phyloP scores from a whole-genome alignment of 176 grass and related monocot genomes.

The Eragrostis nindensis region DNA sequence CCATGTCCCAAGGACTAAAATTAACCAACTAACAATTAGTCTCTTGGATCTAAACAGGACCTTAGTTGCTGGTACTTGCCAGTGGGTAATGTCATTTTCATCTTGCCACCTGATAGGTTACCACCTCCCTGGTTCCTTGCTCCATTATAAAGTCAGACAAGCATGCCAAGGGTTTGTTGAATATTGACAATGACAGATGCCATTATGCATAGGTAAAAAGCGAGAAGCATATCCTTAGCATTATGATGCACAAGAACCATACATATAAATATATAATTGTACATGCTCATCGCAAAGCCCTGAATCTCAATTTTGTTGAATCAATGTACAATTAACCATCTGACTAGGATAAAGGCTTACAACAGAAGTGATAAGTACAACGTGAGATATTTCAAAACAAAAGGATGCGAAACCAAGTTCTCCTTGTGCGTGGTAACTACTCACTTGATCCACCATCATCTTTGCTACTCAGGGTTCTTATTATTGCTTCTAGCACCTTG shows the following conservation, averaged over 20 bases:
- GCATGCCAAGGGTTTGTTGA: neutral
- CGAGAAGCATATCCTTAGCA: neutral
- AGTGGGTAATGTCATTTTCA: neutral
- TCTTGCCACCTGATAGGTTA: no score
- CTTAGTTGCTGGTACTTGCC: no score
- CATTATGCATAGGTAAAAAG: constrained; percentile 5
- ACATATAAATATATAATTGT: neutral
- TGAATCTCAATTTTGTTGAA: constrained; percentile 10
- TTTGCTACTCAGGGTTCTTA: constrained; percentile 83
- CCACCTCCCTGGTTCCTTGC: neutral
- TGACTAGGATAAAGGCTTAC: neutral
- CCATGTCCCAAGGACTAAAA: no score
- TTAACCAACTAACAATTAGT: no score
- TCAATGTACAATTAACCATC: constrained; percentile 14
- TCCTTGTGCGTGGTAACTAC: constrained; percentile 20
- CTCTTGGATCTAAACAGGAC: no score
- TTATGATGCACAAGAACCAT: no score
- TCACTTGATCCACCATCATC: constrained; percentile 55
- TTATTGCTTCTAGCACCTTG: constrained; percentile 95
- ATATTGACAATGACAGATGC: neutral
- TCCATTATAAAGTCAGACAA: neutral
- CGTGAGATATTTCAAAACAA: constrained; percentile 9
- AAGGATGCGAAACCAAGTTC: neutral
- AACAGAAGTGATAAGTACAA: neutral
- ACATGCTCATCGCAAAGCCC: constrained; percentile 5